Conservation (phyloP, 768 basidiomycete genomes). For the Suillus sp. region DNA sequence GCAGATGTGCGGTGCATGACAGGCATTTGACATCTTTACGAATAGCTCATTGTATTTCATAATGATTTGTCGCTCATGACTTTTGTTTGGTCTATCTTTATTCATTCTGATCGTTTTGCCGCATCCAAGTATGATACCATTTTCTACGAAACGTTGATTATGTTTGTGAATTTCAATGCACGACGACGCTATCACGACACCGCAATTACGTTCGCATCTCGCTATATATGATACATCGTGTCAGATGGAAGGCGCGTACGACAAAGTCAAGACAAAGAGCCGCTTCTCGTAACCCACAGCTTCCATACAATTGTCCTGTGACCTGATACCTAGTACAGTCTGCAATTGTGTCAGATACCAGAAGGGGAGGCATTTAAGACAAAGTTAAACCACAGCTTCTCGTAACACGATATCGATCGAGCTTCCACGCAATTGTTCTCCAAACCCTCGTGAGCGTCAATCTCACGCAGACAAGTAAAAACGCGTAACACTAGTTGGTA, state of each 20-base stretch:
- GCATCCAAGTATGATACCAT: neutral
- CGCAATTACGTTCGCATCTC: neutral
- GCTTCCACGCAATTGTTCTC: slow-evolving; percentile 16
- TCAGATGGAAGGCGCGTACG: neutral
- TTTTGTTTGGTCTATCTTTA: slow-evolving; percentile 16
- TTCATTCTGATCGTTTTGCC: slow-evolving; percentile 10
- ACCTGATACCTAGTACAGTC: too few relatives aligned
- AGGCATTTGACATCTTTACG: slow-evolving; percentile 9
- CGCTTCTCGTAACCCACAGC: neutral
- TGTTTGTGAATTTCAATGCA: too few relatives aligned
- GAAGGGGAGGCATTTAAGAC: slow-evolving; percentile 3
- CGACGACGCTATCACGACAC: neutral
- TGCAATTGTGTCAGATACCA: slow-evolving; percentile 1
- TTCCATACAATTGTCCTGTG: slow-evolving; percentile 4
- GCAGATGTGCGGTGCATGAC: slow-evolving; percentile 21
- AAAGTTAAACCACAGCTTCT: slow-evolving; percentile 4
- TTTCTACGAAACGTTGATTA: neutral
- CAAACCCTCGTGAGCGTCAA: slow-evolving; percentile 9
- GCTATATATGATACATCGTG: neutral
- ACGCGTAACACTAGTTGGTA: neutral
- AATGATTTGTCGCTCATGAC: slow-evolving; percentile 6
- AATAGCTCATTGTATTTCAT: slow-evolving; percentile 15
- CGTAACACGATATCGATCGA: neutral
- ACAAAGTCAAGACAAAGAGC: neutral
- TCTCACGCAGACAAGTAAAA: neutral